A percentile compares a stretch with the other conserved stretches of the same genome.
Evolutionary conservation across 768 basidiomycete genomes (phyloP).

Genomic region (Tricholoma furcatifolium): DNA sequence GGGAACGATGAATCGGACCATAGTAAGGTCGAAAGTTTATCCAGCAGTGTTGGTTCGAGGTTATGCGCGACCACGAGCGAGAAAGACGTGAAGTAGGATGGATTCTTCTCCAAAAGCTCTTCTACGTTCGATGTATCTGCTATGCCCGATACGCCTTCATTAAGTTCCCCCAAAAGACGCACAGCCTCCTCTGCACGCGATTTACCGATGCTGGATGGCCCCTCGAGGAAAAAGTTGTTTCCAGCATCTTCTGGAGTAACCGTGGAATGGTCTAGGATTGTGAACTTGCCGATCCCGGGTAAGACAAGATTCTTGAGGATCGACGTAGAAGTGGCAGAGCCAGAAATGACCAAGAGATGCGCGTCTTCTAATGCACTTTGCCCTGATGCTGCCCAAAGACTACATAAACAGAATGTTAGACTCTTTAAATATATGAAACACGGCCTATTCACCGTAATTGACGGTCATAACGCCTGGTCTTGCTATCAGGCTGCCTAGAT

Average conservation of each 20-base stretch:
- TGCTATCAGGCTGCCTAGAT: slow-evolving; percentile 72
- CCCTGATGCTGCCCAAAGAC: slow-evolving; percentile 92
- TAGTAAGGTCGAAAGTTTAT: slow-evolving; percentile 59
- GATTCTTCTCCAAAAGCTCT: slow-evolving; percentile 54
- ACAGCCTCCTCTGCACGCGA: slow-evolving; percentile 79
- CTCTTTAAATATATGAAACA: neutral
- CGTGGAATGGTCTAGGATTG: slow-evolving; percentile 69
- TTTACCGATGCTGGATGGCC: slow-evolving; percentile 72
- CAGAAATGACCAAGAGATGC: slow-evolving; percentile 78
- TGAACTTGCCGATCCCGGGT: slow-evolving; percentile 95
- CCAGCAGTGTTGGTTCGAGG: slow-evolving; percentile 53
- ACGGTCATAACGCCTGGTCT: slow-evolving; percentile 91
- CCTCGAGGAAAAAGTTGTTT: slow-evolving; percentile 95
- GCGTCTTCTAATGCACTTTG: slow-evolving; percentile 87
- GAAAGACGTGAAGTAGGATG: slow-evolving; percentile 58
- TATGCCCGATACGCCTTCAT: slow-evolving; percentile 76
- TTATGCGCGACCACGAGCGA: slow-evolving; percentile 88
- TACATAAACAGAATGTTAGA: slow-evolving; percentile 23
- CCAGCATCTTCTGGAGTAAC: slow-evolving; percentile 80
- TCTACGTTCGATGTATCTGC: slow-evolving; percentile 58
- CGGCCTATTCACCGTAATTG: slow-evolving; percentile 71
- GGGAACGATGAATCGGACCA: slow-evolving; percentile 63
- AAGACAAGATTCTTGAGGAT: slow-evolving; percentile 96
- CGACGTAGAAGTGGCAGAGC: slow-evolving; percentile 81
- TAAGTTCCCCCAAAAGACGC: slow-evolving; percentile 76